These are phyloP conservation scores for Sporothrix inflata DNA, from an alignment of 2,329 filamentous ascomycete species.

Conservation along the genomic window DNA sequence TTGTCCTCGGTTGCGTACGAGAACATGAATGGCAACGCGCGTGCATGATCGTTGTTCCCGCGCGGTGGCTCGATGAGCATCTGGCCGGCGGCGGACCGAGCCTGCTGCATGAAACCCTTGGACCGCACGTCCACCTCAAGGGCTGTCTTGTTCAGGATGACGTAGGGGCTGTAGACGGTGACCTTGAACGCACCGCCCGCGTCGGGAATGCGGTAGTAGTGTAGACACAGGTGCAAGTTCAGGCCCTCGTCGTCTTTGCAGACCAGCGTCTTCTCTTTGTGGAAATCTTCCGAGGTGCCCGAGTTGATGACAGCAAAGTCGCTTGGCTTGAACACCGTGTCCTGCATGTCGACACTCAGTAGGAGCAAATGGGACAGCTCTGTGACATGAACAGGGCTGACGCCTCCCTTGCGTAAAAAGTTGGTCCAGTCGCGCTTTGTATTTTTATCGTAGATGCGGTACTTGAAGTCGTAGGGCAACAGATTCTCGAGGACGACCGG, in stretches of 20 bases:
- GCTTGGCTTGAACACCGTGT: conserved; percentile 90
- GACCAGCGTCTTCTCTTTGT: conserved; percentile 74
- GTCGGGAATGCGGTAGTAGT: conserved; percentile 88
- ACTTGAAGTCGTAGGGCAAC: conserved; percentile 97
- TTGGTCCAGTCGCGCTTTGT: conserved; percentile 99
- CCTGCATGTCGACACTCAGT: conserved; percentile 94
- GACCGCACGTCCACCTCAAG: conserved; percentile 84
- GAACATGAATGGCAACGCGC: conserved; percentile 92
- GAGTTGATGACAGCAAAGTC: conserved; percentile 98
- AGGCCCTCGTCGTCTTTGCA: conserved; percentile 86
- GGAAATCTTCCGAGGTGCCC: conserved; percentile 83
- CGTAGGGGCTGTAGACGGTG: conserved; percentile 91
- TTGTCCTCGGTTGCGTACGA: conserved; percentile 87
- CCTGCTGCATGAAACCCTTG: conserved; percentile 84
- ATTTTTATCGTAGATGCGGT: conserved; percentile 97
- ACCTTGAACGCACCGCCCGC: conserved; percentile 96
- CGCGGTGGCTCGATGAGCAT: conserved; percentile 50
- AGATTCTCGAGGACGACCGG: conserved; percentile 94
- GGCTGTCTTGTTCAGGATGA: conserved; percentile 93
- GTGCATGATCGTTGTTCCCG: conserved; percentile 54
- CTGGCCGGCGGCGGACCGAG: conserved; percentile 82
- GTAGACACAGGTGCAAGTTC: conserved; percentile 77
- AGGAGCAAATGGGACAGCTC: conserved; percentile 92
- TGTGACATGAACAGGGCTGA: conserved; percentile 96
- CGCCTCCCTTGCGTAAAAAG: conserved; percentile 92